A percentile compares a stretch with the other conserved stretches of the same genome.
phyloP scores from a whole-genome alignment of 371 early-diverging fungal genomes.

The Syncephalastrum racemosum region DNA sequence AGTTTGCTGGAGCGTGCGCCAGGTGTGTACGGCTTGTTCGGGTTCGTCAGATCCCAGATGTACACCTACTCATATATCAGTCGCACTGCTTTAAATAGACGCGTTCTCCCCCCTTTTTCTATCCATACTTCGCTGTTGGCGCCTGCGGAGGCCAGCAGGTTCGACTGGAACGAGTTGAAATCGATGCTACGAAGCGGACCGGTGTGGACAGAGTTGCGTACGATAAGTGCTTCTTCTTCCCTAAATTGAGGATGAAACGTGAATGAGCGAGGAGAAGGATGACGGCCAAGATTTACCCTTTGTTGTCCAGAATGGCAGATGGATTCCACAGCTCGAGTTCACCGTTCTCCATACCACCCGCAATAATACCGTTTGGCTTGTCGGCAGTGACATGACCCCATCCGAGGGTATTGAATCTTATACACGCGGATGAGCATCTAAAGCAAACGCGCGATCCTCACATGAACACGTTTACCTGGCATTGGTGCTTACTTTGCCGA shows the following conservation, averaged over 20 bases:
- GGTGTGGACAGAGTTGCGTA: slow-evolving; percentile 73
- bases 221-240: slow-evolving; percentile 57
- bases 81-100: background rate
- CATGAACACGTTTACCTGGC: slow-evolving; percentile 54
- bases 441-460: background rate
- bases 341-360: slow-evolving; percentile 95
- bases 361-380: slow-evolving; percentile 80
- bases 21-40: slow-evolving; percentile 85
- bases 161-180: slow-evolving; percentile 86
- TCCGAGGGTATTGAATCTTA: slow-evolving; percentile 77
- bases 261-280: slow-evolving; percentile 7
- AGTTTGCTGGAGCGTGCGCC: slow-evolving; percentile 81
- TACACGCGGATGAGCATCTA: background rate
- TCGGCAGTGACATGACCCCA: slow-evolving; percentile 71
- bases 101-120: slow-evolving; percentile 2
- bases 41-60: slow-evolving; percentile 92
- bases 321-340: slow-evolving; percentile 91
- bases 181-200: slow-evolving; percentile 92
- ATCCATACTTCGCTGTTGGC: slow-evolving; percentile 80
- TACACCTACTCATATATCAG: slow-evolving; percentile 58
- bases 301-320: slow-evolving; percentile 63
- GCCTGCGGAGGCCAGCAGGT: slow-evolving; percentile 89
- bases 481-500: slow-evolving; percentile 60
- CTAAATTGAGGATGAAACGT: slow-evolving; percentile 8
- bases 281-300: slow-evolving; percentile 37